Conservation (phyloP, 2,329 filamentous ascomycete species). For the Neopestalotiopsis sp. region DNA sequence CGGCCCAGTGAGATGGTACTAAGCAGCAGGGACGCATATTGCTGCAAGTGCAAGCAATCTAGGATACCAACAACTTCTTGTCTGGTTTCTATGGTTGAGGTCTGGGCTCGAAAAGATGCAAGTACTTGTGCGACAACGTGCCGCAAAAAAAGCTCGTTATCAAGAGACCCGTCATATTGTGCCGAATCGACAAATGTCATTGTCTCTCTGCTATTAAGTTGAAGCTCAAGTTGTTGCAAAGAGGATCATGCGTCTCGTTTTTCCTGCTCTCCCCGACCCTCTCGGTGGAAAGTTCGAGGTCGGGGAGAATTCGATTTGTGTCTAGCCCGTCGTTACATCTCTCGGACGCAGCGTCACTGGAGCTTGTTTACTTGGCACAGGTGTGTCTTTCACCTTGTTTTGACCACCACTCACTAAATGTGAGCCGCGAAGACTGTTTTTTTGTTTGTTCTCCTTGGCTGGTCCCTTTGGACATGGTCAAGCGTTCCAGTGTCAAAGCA, state of each 20-base stretch:
- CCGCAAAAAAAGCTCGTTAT: neutral
- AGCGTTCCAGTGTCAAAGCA: neutral
- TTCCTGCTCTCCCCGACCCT: neutral
- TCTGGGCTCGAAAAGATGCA: neutral
- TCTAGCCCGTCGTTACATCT: slow-evolving; percentile 21
- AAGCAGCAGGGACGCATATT: neutral
- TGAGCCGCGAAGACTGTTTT: neutral
- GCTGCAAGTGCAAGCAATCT: neutral
- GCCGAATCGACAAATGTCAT: neutral
- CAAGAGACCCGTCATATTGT: neutral
- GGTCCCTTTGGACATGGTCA: neutral
- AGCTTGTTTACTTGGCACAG: slow-evolving; percentile 17
- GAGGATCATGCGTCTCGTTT: slow-evolving; percentile 13
- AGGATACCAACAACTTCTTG: neutral
- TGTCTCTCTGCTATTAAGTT: slow-evolving; percentile 13
- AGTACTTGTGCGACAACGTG: neutral
- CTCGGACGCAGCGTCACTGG: slow-evolving; percentile 17
- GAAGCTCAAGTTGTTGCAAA: slow-evolving; percentile 18
- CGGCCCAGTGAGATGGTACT: neutral
- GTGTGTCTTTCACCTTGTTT: slow-evolving; percentile 2
- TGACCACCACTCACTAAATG: neutral
- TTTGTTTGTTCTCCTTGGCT: neutral
- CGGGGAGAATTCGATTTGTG: slow-evolving; percentile 17
- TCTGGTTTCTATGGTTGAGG: neutral
- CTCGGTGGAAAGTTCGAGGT: neutral